Percentiles rank a stretch among this genome's conserved stretches.
Evolutionary conservation across 1,284 basidiomycete species (phyloP).

Genomic region (Paramarasmius palmivorus): DNA sequence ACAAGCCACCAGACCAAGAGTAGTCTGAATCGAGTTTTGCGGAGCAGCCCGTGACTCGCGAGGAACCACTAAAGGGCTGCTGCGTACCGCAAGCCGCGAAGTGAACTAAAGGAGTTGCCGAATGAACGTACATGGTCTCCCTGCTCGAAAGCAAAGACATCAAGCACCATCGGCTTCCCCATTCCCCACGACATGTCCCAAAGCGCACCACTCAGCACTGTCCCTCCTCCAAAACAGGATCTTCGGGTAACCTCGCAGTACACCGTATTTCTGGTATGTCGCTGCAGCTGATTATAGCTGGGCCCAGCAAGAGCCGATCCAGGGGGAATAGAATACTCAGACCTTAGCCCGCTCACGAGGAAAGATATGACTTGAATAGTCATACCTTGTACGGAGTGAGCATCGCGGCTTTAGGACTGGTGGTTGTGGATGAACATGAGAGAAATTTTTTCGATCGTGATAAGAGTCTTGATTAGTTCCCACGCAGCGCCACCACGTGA

Average conservation of each 20-base stretch:
- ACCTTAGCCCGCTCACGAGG: slow-evolving; percentile 13
- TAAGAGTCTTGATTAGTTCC: background rate
- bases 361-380: background rate
- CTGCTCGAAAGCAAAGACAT: slow-evolving; percentile 13
- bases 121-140: too few relatives aligned
- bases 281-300: slow-evolving; percentile 9
- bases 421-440: slow-evolving; percentile 3
- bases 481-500: too few relatives aligned
- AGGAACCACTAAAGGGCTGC: slow-evolving; percentile 4
- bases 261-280: slow-evolving; percentile 16
- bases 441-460: background rate
- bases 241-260: slow-evolving; percentile 5
- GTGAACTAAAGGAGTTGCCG: slow-evolving; percentile 44
- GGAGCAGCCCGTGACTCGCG: background rate
- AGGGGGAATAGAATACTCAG: slow-evolving; percentile 15
- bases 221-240: slow-evolving; percentile 1
- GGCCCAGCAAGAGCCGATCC: slow-evolving; percentile 14
- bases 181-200: slow-evolving; percentile 26
- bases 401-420: slow-evolving; percentile 15
- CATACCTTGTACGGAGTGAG: slow-evolving; percentile 12
- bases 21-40: slow-evolving; percentile 61
- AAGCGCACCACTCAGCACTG: slow-evolving; percentile 6
- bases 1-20: slow-evolving; percentile 40
- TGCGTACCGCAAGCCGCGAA: slow-evolving; percentile 43
- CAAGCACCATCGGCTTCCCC: slow-evolving; percentile 16